These are phyloP conservation scores for Daedalea quercina DNA, from an alignment of 768 basidiomycete species.

Conservation along the genomic window DNA sequence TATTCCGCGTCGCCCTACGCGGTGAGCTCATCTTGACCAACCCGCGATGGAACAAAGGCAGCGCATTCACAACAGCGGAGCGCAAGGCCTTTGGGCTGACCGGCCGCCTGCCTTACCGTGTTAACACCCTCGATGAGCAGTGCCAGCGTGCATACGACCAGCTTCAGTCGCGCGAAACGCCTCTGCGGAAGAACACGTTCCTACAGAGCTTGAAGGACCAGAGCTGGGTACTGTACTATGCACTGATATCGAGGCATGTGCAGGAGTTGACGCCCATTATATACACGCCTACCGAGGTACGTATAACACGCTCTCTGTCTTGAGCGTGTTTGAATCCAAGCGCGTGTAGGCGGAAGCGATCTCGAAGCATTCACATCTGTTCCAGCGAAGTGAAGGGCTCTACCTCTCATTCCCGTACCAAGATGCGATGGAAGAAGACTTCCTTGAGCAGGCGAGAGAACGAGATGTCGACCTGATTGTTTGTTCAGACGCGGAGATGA, in stretches of 20 bases:
- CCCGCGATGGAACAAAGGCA: conserved; percentile 79
- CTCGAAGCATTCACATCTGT: conserved; percentile 76
- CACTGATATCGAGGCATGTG: conserved; percentile 38
- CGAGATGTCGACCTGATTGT: conserved; percentile 74
- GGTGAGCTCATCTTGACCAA: conserved; percentile 57
- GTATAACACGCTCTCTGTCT: conserved; percentile 7
- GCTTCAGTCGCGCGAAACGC: conserved; percentile 30
- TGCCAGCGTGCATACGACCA: conserved; percentile 69
- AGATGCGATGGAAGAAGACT: conserved; percentile 70
- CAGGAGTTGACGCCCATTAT: conserved; percentile 55
- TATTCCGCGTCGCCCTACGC: conserved; percentile 41
- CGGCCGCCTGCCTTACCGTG: conserved; percentile 27
- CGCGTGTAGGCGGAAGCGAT: conserved; percentile 66
- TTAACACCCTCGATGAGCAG: conserved; percentile 67
- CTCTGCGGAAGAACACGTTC: conserved; percentile 66
- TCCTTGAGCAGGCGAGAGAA: conserved; percentile 57
- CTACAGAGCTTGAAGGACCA: conserved; percentile 70
- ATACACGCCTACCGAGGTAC: conserved; percentile 76
- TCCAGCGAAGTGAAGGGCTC: conserved; percentile 71
- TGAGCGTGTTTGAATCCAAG: background rate
- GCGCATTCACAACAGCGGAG: conserved; percentile 64
- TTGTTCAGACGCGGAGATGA: conserved; percentile 80
- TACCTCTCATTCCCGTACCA: conserved; percentile 56
- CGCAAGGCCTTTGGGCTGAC: conserved; percentile 58
- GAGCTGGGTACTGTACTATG: conserved; percentile 79